Evolutionary conservation across 441 rosid genomes (phyloP).

Genomic region (Corymbia calophylla): DNA sequence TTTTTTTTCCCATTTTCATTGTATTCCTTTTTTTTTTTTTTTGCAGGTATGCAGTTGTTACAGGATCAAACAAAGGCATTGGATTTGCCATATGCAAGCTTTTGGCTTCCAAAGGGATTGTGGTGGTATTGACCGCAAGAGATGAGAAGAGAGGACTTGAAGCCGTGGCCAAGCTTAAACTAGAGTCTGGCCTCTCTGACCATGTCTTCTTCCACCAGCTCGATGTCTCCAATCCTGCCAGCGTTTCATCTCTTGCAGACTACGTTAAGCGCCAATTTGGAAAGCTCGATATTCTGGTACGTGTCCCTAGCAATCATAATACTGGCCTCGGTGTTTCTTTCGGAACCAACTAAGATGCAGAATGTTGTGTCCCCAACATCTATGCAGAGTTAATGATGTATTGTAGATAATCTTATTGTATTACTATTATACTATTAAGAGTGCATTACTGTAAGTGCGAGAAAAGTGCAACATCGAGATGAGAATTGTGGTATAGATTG

Average conservation of each 20-base stretch:
- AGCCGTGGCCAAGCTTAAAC: not conserved
- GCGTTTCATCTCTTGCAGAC: not conserved
- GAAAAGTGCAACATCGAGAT: not conserved
- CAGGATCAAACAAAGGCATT: not conserved
- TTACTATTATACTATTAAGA: not conserved
- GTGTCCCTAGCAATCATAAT: not conserved
- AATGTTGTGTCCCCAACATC: not conserved
- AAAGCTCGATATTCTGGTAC: not conserved
- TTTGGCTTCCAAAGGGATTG: not conserved
- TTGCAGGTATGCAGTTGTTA: slow-evolving; percentile 1
- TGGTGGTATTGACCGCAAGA: not conserved
- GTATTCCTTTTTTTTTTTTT: not conserved
- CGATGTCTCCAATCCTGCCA: not conserved
- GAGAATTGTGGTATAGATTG: not conserved
- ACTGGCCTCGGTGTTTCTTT: not conserved
- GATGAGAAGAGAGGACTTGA: slow-evolving; percentile 3
- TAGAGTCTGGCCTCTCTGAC: not conserved
- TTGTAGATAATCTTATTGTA: not conserved
- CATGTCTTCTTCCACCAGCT: not conserved
- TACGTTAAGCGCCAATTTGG: not conserved
- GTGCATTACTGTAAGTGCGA: not conserved
- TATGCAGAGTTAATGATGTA: not conserved
- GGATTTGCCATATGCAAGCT: not conserved
- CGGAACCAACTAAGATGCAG: not conserved
- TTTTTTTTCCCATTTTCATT: not conserved